Conservation (phyloP, 345 rosid genomes). For the Clarkia xantiana region DNA sequence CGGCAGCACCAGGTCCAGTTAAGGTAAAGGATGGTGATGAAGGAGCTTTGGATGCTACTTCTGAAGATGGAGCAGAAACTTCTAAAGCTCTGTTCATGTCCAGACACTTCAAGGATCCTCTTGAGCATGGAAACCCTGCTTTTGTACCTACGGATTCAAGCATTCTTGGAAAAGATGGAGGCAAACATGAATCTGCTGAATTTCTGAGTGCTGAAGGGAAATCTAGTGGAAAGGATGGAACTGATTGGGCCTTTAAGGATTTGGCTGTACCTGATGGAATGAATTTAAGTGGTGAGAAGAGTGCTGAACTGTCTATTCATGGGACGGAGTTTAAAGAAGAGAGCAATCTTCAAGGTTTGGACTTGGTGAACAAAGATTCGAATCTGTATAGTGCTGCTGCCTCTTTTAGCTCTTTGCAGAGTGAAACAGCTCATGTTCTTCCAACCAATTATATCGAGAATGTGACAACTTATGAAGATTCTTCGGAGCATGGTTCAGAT, state of each 20-base stretch:
- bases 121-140: constrained; percentile 51
- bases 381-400: constrained; percentile 36
- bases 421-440: constrained; percentile 32
- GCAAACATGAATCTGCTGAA: too few species aligned
- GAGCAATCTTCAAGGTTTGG: background rate
- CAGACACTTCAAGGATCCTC: constrained; percentile 64
- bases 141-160: constrained; percentile 13
- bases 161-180: too few species aligned
- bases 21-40: constrained; percentile 24
- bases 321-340: constrained; percentile 26
- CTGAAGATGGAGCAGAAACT: constrained; percentile 34
- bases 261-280: background rate
- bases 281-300: too few species aligned
- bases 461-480: constrained; percentile 20
- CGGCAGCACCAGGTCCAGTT: constrained; percentile 72
- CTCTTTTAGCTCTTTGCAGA: constrained; percentile 30
- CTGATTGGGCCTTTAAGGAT: constrained; percentile 15
- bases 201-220: constrained; percentile 14
- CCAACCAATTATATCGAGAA: constrained; percentile 27
- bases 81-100: constrained; percentile 65
- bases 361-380: constrained; percentile 19
- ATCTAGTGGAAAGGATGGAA: too few species aligned
- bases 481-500: constrained; percentile 16
- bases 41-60: constrained; percentile 13
- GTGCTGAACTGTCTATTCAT: too few species aligned